Conservation (phyloP, 768 basidiomycete species). For the Rhizopogon sp. region DNA sequence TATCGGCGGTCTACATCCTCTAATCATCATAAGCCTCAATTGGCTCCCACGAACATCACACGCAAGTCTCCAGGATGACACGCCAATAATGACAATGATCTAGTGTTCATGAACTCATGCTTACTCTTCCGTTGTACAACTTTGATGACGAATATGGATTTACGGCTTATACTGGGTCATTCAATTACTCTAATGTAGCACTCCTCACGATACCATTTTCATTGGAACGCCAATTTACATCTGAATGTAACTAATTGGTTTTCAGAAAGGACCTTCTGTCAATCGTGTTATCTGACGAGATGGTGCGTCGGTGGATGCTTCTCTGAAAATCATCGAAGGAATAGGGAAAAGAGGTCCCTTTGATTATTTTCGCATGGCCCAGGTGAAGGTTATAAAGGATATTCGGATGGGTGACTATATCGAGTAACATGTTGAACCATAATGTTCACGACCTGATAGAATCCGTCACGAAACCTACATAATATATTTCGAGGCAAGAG, state of each 20-base stretch:
- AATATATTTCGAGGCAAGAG: neutral
- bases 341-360: neutral
- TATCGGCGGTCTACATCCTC: conserved; percentile 12
- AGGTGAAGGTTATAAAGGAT: neutral
- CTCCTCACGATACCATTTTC: neutral
- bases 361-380: neutral
- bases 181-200: neutral
- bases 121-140: conserved; percentile 6
- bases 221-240: neutral
- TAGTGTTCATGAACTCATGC: conserved; percentile 14
- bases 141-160: conserved; percentile 5
- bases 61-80: neutral
- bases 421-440: too few species aligned
- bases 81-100: neutral
- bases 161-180: neutral
- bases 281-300: neutral
- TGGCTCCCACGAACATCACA: conserved; percentile 8
- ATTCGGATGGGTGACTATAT: neutral
- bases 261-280: neutral
- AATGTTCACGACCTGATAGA: too few species aligned
- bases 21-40: conserved; percentile 11
- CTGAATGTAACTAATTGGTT: neutral
- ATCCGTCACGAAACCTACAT: neutral
- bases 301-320: neutral
- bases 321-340: too few species aligned